These are phyloP conservation scores for Phyllosticta capitalensis DNA, from an alignment of 2,329 filamentous ascomycete genomes.

Conservation along the genomic window DNA sequence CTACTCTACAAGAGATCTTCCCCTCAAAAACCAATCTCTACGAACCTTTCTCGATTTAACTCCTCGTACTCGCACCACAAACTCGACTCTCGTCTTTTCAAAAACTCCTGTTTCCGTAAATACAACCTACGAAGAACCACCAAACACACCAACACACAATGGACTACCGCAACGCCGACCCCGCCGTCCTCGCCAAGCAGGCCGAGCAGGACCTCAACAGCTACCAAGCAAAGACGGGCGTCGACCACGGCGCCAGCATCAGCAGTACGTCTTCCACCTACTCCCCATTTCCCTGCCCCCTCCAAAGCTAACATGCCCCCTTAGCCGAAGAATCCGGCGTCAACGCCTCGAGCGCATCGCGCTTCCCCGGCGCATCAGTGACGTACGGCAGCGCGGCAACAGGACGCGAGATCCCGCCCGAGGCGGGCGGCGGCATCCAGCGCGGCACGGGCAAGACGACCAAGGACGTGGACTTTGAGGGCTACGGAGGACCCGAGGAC, in stretches of 20 bases:
- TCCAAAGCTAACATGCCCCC: not conserved
- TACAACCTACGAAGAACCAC: conserved; percentile 9
- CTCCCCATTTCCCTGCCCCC: not conserved
- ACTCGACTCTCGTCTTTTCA: not conserved
- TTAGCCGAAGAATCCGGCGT: conserved; percentile 39
- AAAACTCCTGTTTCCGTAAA: not conserved
- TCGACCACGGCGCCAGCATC: conserved; percentile 21
- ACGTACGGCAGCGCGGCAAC: conserved; percentile 35
- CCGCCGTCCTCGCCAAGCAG: conserved; percentile 35
- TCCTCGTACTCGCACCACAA: not conserved
- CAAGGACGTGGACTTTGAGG: conserved; percentile 42
- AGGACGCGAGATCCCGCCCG: conserved; percentile 37
- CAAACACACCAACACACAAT: conserved; percentile 34
- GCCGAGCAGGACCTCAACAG: conserved; percentile 42
- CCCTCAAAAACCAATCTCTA: too few relatives aligned
- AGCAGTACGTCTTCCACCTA: conserved; percentile 25
- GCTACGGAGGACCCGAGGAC: conserved; percentile 38
- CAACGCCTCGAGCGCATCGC: conserved; percentile 30
- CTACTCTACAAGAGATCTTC: too few relatives aligned
- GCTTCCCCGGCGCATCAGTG: conserved; percentile 38
- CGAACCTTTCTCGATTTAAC: not conserved
- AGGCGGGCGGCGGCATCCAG: conserved; percentile 37
- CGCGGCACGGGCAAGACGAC: conserved; percentile 33
- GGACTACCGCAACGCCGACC: conserved; percentile 33
- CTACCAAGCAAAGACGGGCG: conserved; percentile 24